These are phyloP conservation scores for Eucalyptus fibrosa DNA, from an alignment of 345 rosid genomes.

Conservation along the genomic window DNA sequence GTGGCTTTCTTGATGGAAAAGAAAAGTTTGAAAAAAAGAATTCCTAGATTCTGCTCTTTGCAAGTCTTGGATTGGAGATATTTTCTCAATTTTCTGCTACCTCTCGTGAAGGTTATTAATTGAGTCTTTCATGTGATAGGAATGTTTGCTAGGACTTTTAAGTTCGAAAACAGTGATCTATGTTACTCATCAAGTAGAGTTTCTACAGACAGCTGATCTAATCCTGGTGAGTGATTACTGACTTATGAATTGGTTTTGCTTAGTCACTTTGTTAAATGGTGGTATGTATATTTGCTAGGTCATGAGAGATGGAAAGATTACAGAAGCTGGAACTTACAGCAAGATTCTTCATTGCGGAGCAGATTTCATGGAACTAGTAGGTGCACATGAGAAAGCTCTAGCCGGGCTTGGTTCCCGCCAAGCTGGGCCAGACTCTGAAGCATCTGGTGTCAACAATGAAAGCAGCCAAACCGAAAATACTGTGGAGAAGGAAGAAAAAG, in stretches of 20 bases:
- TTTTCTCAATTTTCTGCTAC: not conserved
- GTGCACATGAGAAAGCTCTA: slow-evolving; percentile 62
- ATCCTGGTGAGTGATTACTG: slow-evolving; percentile 31
- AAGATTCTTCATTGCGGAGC: slow-evolving; percentile 54
- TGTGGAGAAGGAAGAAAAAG: slow-evolving; percentile 2
- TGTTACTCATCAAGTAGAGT: slow-evolving; percentile 86
- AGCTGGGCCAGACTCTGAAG: slow-evolving; percentile 5
- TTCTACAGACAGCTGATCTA: slow-evolving; percentile 66
- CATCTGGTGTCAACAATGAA: slow-evolving; percentile 1
- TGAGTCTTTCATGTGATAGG: slow-evolving; percentile 16
- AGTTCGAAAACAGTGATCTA: slow-evolving; percentile 52
- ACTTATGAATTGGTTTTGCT: not conserved
- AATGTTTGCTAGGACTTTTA: slow-evolving; percentile 41
- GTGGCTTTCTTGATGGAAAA: not conserved
- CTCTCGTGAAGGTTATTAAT: not conserved
- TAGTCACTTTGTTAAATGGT: not conserved
- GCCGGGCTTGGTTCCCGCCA: slow-evolving; percentile 29
- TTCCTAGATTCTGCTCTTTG: not conserved
- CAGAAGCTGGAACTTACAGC: slow-evolving; percentile 55
- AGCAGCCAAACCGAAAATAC: not conserved
- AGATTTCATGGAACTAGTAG: slow-evolving; percentile 67
- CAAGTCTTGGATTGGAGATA: not conserved
- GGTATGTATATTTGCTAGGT: slow-evolving; percentile 23
- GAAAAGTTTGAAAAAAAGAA: not conserved
- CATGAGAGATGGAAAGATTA: slow-evolving; percentile 72